A percentile compares a stretch with the other conserved stretches of the same genome.
These are phyloP conservation scores for Angomonas ambiguus DNA, from an alignment of 208 protist genomes.

Conservation along the genomic window DNA sequence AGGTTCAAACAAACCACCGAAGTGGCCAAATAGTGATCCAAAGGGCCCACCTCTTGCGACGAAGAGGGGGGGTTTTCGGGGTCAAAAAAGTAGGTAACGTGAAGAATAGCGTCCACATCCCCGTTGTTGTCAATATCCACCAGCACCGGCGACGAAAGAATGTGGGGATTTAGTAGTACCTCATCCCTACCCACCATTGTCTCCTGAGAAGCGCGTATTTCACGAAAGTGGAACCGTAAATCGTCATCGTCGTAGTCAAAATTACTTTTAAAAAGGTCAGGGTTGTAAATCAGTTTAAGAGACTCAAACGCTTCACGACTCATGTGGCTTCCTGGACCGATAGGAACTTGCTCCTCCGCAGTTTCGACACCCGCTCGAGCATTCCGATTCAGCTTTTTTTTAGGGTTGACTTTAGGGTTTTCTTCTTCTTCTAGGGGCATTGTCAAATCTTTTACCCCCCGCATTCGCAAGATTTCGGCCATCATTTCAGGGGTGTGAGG, in stretches of 20 bases:
- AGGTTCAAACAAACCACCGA: constrained; percentile 85
- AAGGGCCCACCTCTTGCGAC: constrained; percentile 28
- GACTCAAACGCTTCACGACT: constrained; percentile 67
- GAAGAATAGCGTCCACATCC: constrained; percentile 77
- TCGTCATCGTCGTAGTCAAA: constrained; percentile 21
- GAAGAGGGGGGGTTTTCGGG: constrained; percentile 26
- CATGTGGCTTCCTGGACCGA: constrained; percentile 45
- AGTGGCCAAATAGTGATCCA: constrained; percentile 81
- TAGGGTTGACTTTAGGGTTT: not conserved
- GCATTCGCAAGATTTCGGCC: constrained; percentile 21
- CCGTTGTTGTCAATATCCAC: constrained; percentile 84
- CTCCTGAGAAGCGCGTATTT: constrained; percentile 21
- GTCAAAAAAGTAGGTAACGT: constrained; percentile 92
- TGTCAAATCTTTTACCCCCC: constrained; percentile 30
- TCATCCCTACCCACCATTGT: constrained; percentile 42
- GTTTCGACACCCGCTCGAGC: not conserved
- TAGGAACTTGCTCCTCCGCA: constrained; percentile 6
- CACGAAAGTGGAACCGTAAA: constrained; percentile 32
- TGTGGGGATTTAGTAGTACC: constrained; percentile 81
- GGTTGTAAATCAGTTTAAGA: constrained; percentile 71
- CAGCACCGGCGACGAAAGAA: constrained; percentile 84
- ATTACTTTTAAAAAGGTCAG: constrained; percentile 47
- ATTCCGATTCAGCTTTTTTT: not conserved
- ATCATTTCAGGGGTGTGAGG: constrained; percentile 10
- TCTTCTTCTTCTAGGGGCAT: not conserved